Evolutionary conservation across 495 filamentous ascomycete genomes (phyloP), one percentile per base, ranked within the genome.

Genomic region (Aspergillus bertholletiae): DNA sequence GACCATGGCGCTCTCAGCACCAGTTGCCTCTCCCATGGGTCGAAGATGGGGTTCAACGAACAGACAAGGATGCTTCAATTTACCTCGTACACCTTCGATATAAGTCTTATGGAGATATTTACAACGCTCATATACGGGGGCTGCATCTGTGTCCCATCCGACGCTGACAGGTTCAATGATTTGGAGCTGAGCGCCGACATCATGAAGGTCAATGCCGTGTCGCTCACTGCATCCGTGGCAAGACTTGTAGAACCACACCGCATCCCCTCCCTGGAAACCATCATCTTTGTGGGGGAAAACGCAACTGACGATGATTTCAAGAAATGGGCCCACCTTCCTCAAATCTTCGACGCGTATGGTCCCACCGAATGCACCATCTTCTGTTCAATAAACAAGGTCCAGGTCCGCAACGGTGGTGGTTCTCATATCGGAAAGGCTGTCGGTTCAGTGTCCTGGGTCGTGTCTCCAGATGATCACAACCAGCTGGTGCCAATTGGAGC

Each of bases 391-490:
- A 51, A 46, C 2, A 20, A 32, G 21, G 32, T 23, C 15, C 51
- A 55, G 15, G 17, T 6, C 2, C 27, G 23, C 1, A n/a, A 23
- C 15, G 8, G 23, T 1, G 40, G 27, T 44, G 1, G 37, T 13
- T n/a, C 21, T 2, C 51, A 21, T 15, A 46, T 56, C 32, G 54
- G 54, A 5, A 12, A 3, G 8, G 46, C 54, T 2, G 24, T 12
- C 17, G 45, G 51, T 37, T 20, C 37, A 8, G 5, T 4, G 5
- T 4, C 8, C 4, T 85, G 83, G 82, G 68, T 84, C 11, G 63
- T 68, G 12, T 89, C 88, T 49, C 89, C 86, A 0, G 87, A 84
- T 0, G 76, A 83, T 57, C 69, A 74, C 37, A 61, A 81, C 30
- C 56, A 58, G 1, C 70, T 86, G 6, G 59, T 70, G 15, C 77